Base-by-base conservation (phyloP, 495 filamentous ascomycete species). In the Letharia lupina region DNA sequence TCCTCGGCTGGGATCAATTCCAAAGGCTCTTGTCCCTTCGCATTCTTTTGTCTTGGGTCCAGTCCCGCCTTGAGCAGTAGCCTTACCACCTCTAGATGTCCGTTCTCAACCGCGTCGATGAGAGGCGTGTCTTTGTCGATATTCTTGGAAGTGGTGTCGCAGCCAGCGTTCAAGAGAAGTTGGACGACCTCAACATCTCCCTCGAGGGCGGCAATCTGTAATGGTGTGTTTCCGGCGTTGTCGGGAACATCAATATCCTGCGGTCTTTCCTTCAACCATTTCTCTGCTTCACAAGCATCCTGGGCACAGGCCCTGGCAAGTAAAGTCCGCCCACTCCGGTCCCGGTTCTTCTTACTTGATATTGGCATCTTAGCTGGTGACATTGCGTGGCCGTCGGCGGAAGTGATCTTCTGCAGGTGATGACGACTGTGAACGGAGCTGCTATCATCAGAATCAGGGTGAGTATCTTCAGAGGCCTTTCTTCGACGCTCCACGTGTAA, bases 71-170 rank as follows among this genome's bases (percentile, higher is more conserved):
- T 85, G 12, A 98, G 82, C 39, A 97, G 76, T 15, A 95, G 79
- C 72, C 87, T 90, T 28, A 98, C 91, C 15, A 97, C 91, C n/a
- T 88, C 90, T 7, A 95, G 73, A 72, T 98, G 90, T 2, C 91
- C 89, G 72, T 98, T 98, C 70, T 97, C 93, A 39, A 96, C 89
- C 0, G 94, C 94, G 79, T 98, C 94, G 52, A 98, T 89, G 42
- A 98, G 81, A 28, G 94, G 95, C 0, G 94, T 96, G 68, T 98
- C 94, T 72, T 88, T 89, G 70, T 96, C 90, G 61, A 84, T 82
- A 60, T 92, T 89, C 71, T 90, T 91, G 13, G 82, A 85, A 68
- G 96, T 88, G 18, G 91, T 84, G 63, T 91, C 87, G 75, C 91
- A 96, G 37, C 91, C 90, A 61, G 88, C 85, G 10, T 88, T 82